Conservation (phyloP, 495 filamentous ascomycete genomes). For the Melanomma pulvis-pyrius region DNA sequence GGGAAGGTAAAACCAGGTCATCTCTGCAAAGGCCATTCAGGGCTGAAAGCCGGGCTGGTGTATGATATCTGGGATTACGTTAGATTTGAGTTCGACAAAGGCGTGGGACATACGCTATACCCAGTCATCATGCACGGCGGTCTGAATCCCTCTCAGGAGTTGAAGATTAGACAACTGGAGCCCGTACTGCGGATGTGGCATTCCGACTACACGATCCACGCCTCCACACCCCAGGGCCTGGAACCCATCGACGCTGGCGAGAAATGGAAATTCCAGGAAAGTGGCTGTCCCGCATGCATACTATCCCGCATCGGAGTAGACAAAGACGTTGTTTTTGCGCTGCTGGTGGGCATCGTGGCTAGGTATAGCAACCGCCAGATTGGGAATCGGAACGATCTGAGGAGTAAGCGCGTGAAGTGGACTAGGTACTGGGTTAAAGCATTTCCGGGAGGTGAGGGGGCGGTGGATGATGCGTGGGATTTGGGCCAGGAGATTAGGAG, state of each 20-base stretch:
- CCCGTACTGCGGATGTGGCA: conserved; percentile 24
- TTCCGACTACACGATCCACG: background rate
- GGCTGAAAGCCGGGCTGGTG: background rate
- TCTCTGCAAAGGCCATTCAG: conserved; percentile 20
- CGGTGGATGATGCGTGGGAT: conserved; percentile 24
- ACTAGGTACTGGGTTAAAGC: conserved; percentile 17
- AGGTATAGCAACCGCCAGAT: background rate
- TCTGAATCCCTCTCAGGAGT: background rate
- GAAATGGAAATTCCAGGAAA: conserved; percentile 19
- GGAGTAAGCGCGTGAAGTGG: conserved; percentile 6
- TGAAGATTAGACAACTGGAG: conserved; percentile 15
- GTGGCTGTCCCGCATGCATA: conserved; percentile 27
- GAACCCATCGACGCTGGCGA: conserved; percentile 1
- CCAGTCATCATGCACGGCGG: conserved; percentile 12
- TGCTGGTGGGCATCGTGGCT: conserved; percentile 21
- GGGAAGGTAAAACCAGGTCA: background rate
- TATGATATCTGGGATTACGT: conserved; percentile 19
- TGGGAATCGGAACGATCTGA: background rate
- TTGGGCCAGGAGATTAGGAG: conserved; percentile 17
- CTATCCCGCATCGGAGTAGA: conserved; percentile 23
- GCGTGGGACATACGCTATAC: conserved; percentile 15
- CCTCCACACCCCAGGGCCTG: background rate
- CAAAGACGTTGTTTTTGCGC: conserved; percentile 10
- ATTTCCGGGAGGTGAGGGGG: background rate
- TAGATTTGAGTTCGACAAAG: conserved; percentile 9